phyloP scores from a whole-genome alignment of 2,329 filamentous ascomycete genomes.

The Gnomoniopsis sp. region DNA sequence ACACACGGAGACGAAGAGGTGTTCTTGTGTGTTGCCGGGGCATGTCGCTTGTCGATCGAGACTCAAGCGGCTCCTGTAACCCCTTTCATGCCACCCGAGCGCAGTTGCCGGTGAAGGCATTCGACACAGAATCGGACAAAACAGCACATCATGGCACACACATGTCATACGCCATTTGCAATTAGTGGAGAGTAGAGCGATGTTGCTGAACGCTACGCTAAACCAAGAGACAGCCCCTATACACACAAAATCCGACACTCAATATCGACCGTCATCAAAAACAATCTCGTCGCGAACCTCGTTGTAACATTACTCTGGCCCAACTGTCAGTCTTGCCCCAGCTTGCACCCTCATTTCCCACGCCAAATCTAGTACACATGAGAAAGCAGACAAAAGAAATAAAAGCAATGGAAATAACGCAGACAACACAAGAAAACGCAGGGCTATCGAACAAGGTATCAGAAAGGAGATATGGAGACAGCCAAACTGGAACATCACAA shows the following conservation, averaged over 20 bases:
- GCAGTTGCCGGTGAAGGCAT: background rate
- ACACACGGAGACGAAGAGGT: too few species aligned
- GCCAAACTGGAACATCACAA: background rate
- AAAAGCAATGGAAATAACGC: conserved; percentile 7
- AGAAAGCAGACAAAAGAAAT: background rate
- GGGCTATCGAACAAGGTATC: conserved; percentile 62
- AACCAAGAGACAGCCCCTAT: conserved; percentile 2
- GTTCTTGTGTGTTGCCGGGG: too few species aligned
- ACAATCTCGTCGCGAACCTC: conserved; percentile 11
- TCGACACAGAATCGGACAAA: background rate
- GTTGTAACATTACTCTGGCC: conserved; percentile 5
- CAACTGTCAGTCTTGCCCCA: background rate
- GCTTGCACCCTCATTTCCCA: background rate
- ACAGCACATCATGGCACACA: background rate
- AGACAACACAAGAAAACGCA: conserved; percentile 21
- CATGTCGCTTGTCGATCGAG: background rate
- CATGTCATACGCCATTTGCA: background rate
- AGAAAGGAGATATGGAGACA: conserved; percentile 33
- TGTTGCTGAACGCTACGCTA: conserved; percentile 14
- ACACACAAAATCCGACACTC: conserved; percentile 6
- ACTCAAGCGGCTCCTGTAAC: too few species aligned
- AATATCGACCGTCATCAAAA: conserved; percentile 7
- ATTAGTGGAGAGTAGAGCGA: conserved; percentile 10
- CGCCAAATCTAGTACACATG: conserved; percentile 16
- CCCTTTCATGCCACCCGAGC: background rate